Evolutionary conservation across 306 rosid genomes (phyloP).

Genomic region (Vigna angularis): DNA sequence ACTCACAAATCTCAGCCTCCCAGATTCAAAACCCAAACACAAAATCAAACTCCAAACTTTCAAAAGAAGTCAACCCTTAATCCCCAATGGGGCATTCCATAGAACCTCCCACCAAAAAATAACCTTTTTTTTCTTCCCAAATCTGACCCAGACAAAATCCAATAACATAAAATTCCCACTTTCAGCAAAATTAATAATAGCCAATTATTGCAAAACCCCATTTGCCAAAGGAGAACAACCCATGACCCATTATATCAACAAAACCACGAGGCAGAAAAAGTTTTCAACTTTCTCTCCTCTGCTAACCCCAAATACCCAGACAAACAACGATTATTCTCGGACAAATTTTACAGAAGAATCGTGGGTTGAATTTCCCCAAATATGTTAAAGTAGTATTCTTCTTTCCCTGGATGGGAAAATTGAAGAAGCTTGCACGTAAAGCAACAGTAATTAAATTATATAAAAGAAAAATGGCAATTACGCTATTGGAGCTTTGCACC

Average conservation of each 20-base stretch:
- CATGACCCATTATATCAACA: slow-evolving; percentile 29
- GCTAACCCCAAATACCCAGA: slow-evolving; percentile 25
- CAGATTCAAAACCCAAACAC: slow-evolving; percentile 48
- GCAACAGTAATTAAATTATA: slow-evolving; percentile 48
- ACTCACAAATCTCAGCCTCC: slow-evolving; percentile 44
- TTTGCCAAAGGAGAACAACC: slow-evolving; percentile 3
- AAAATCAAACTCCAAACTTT: slow-evolving; percentile 34
- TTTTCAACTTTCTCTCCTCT: slow-evolving; percentile 36
- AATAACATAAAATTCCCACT: neutral
- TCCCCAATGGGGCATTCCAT: slow-evolving; percentile 3
- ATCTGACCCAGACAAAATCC: slow-evolving; percentile 37
- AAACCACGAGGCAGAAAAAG: slow-evolving; percentile 38
- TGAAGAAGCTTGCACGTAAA: slow-evolving; percentile 56
- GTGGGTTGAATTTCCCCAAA: neutral
- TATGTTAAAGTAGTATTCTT: neutral
- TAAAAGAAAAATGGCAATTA: neutral
- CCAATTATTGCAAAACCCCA: slow-evolving; percentile 26
- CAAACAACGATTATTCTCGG: neutral
- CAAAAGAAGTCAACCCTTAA: slow-evolving; percentile 41
- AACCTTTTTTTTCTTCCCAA: neutral
- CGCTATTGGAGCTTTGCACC: slow-evolving; percentile 35
- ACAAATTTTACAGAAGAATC: slow-evolving; percentile 16
- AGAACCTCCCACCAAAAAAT: neutral
- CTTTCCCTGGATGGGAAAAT: neutral
- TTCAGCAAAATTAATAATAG: slow-evolving; percentile 19